These are phyloP conservation scores for Pleurotus platypus DNA, from an alignment of 768 basidiomycete genomes.

Conservation along the genomic window DNA sequence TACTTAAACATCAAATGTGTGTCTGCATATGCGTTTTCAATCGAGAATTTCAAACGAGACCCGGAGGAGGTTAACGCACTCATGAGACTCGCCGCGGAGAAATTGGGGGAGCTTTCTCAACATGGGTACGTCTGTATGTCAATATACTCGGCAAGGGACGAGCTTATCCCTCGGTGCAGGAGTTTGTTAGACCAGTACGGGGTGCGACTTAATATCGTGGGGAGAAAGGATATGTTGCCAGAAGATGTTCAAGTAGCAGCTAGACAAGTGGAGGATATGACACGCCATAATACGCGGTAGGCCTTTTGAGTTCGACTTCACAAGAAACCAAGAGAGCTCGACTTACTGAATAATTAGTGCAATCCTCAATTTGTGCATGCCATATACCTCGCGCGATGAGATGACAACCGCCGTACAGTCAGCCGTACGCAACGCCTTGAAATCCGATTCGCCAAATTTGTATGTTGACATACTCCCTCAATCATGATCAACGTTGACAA, in stretches of 20 bases:
- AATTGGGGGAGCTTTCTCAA: constrained; percentile 71
- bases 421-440: constrained; percentile 39
- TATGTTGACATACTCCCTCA: background rate
- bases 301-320: constrained; percentile 12
- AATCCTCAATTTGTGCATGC: constrained; percentile 89
- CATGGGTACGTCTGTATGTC: constrained; percentile 59
- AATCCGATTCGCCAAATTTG: constrained; percentile 2
- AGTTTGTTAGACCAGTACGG: constrained; percentile 79
- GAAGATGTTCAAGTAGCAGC: constrained; percentile 67
- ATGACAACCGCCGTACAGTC: constrained; percentile 75
- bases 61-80: constrained; percentile 82
- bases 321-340: background rate
- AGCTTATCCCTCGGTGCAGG: constrained; percentile 31
- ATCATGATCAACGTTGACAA: background rate
- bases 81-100: constrained; percentile 80
- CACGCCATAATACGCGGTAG: constrained; percentile 68
- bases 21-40: constrained; percentile 95
- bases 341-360: constrained; percentile 43
- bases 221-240: constrained; percentile 73
- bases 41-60: constrained; percentile 93
- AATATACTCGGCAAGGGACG: too few relatives aligned
- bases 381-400: constrained; percentile 90
- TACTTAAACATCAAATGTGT: constrained; percentile 79
- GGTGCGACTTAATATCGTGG: constrained; percentile 81
- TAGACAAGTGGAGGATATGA: constrained; percentile 70